Percentiles rank a stretch among this genome's conserved stretches.
Evolutionary conservation across 208 protist genomes (phyloP).

Genomic region (Trypanosoma melophagium): DNA sequence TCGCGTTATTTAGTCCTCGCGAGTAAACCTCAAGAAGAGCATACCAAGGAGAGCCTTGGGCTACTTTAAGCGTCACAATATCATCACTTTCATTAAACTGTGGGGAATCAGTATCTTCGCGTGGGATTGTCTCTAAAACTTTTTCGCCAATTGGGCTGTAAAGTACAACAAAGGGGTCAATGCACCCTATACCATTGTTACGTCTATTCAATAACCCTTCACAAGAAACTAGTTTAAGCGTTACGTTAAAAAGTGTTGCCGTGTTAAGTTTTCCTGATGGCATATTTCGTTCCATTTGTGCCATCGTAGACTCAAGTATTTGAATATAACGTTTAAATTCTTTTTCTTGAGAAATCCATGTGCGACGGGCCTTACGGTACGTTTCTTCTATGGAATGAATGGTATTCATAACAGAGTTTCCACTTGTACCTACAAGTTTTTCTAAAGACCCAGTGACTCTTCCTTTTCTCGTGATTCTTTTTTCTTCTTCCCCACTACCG

Average conservation of each 20-base stretch:
- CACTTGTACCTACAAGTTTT: neutral
- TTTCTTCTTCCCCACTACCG: neutral
- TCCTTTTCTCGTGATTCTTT: neutral
- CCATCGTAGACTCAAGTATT: slow-evolving; percentile 18
- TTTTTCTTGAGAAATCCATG: slow-evolving; percentile 14
- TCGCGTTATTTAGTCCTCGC: slow-evolving; percentile 15
- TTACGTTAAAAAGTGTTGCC: slow-evolving; percentile 24
- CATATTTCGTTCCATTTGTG: slow-evolving; percentile 23
- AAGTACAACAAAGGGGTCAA: slow-evolving; percentile 37
- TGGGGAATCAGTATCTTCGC: slow-evolving; percentile 29
- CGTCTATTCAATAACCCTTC: slow-evolving; percentile 22
- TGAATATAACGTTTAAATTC: slow-evolving; percentile 22
- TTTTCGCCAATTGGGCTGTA: slow-evolving; percentile 28
- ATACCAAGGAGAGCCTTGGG: slow-evolving; percentile 26
- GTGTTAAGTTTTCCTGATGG: slow-evolving; percentile 11
- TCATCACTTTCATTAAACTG: slow-evolving; percentile 25
- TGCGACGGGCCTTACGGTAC: slow-evolving; percentile 8
- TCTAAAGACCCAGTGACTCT: neutral
- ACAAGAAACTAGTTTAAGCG: slow-evolving; percentile 15
- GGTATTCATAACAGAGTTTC: neutral
- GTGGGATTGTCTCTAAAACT: slow-evolving; percentile 27
- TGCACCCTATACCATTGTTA: slow-evolving; percentile 20
- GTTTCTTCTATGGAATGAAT: slow-evolving; percentile 9
- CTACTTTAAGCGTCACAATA: slow-evolving; percentile 20
- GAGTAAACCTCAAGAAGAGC: slow-evolving; percentile 33